These are phyloP conservation scores for Pestalotiopsis fici DNA, from an alignment of 2,329 filamentous ascomycete species.

Conservation along the genomic window DNA sequence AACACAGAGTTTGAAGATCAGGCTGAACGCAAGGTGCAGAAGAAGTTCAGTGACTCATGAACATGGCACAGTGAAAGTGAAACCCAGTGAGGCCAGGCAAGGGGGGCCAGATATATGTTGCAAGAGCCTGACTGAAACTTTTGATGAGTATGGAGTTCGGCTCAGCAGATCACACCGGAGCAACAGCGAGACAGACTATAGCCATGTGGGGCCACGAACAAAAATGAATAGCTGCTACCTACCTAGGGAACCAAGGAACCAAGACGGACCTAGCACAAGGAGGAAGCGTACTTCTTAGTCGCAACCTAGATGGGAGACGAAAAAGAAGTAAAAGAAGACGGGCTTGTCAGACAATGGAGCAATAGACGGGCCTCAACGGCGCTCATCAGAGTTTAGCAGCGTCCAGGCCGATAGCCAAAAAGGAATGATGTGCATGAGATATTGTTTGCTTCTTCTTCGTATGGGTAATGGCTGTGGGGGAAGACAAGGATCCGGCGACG, in stretches of 20 bases:
- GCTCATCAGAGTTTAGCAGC: background rate
- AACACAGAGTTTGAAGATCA: constrained; percentile 19
- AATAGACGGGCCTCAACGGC: constrained; percentile 18
- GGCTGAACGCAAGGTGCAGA: constrained; percentile 29
- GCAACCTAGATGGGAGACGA: background rate
- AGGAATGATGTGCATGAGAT: constrained; percentile 9
- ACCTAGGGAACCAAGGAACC: background rate
- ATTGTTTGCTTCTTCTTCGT: constrained; percentile 7
- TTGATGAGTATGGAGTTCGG: constrained; percentile 19
- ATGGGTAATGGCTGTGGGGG: background rate
- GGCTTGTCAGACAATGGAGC: constrained; percentile 22
- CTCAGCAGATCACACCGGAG: constrained; percentile 30
- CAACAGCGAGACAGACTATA: constrained; percentile 22
- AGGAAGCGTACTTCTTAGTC: constrained; percentile 8
- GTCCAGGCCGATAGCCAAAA: constrained; percentile 3
- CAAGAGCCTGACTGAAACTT: constrained; percentile 24
- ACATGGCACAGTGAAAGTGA: constrained; percentile 40
- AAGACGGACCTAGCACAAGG: constrained; percentile 13
- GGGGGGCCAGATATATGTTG: constrained; percentile 38
- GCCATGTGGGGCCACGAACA: constrained; percentile 21
- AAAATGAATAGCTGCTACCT: constrained; percentile 11
- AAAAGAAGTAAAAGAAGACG: constrained; percentile 14
- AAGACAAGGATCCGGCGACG: constrained; percentile 6
- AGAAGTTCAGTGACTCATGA: constrained; percentile 40
- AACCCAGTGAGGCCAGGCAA: constrained; percentile 40